Evolutionary conservation across 2,329 filamentous ascomycete species (phyloP).

Genomic region (Aspergillus udagawae): DNA sequence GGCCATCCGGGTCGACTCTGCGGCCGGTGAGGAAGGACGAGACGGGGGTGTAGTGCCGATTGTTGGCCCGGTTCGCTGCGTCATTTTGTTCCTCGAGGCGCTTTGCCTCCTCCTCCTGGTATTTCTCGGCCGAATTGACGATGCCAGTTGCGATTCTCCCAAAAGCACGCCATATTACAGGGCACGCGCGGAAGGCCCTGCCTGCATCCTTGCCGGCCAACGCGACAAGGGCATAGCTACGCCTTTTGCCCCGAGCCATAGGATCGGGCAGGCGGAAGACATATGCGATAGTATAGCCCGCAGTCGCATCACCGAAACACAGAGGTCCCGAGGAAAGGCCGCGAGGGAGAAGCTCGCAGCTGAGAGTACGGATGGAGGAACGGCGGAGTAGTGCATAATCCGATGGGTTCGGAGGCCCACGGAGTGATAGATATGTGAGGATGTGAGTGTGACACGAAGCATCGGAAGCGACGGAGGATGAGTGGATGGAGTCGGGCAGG

Average conservation of each 20-base stretch:
- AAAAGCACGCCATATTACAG: conserved; percentile 52
- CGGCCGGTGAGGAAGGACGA: conserved; percentile 57
- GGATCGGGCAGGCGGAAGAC: conserved; percentile 57
- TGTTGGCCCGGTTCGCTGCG: conserved; percentile 20
- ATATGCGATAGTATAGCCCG: conserved; percentile 58
- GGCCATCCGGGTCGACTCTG: conserved; percentile 53
- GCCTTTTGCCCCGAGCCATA: conserved; percentile 53
- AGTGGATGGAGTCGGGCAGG: conserved; percentile 36
- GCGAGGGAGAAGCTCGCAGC: conserved; percentile 53
- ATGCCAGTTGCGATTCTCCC: conserved; percentile 52
- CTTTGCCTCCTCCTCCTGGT: conserved; percentile 44
- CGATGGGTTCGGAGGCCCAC: conserved; percentile 50
- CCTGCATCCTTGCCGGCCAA: conserved; percentile 52
- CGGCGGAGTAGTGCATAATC: conserved; percentile 54
- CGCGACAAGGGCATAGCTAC: conserved; percentile 56
- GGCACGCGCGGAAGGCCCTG: conserved; percentile 44
- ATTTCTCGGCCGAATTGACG: conserved; percentile 43
- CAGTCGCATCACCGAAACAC: conserved; percentile 53
- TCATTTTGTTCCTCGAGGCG: conserved; percentile 37
- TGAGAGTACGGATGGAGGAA: conserved; percentile 56
- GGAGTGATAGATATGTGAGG: conserved; percentile 56
- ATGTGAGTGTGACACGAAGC: conserved; percentile 52
- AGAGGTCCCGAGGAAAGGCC: conserved; percentile 56
- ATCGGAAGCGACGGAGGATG: conserved; percentile 42
- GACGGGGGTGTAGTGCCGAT: conserved; percentile 50